Evolutionary conservation across 75 land plant species (phyloP), one percentile per base, ranked within the genome.

Genomic region (Selaginella tamariscina): DNA sequence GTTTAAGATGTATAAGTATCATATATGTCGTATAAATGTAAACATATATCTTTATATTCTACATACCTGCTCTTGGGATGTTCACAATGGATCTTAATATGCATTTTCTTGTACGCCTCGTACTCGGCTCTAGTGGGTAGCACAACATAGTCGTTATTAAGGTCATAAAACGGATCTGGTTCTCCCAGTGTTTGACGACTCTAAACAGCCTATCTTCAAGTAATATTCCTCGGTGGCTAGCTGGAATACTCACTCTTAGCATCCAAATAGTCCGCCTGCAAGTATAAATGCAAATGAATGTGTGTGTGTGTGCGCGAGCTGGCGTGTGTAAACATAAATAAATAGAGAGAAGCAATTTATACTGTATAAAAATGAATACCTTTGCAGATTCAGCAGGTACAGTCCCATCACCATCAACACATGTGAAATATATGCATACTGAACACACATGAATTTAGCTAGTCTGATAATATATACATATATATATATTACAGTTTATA

Each of bases 371-470:
- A n/a, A n/a, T n/a, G n/a, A n/a, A n/a, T n/a, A 91, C 99, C 92
- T 76, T 80, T 8, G 97, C 86, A 68, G 99, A 95, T 78, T 87
- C 97, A 1, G 67, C 26, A 44, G 99, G 97, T 60, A 95, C 99
- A 39, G 99, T 87, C 54, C 99, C 99, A 77, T 95, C 99, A 33
- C 99, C 99, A 85, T 87, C 84, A 56, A 87, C 85, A 76, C 65
- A 88, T 0, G 78, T 67, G 28, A 88, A 95, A 21, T 75, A 59
- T 44, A 97, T 77, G 97, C 91, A 83, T 49, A 54, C 31, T 30
- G 0, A 63, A 1, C 32, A 59, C 30, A 26, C 49, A 39, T 15
- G 49, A 39, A 39, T 5, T 39, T 15, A 33, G 28, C 29, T 33
- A 1, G 27, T 28, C 13, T 33, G 9, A 29, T 15, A 33, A 30